Conservation (phyloP, 495 filamentous ascomycete genomes). For the Lentithecium fluviatile region DNA sequence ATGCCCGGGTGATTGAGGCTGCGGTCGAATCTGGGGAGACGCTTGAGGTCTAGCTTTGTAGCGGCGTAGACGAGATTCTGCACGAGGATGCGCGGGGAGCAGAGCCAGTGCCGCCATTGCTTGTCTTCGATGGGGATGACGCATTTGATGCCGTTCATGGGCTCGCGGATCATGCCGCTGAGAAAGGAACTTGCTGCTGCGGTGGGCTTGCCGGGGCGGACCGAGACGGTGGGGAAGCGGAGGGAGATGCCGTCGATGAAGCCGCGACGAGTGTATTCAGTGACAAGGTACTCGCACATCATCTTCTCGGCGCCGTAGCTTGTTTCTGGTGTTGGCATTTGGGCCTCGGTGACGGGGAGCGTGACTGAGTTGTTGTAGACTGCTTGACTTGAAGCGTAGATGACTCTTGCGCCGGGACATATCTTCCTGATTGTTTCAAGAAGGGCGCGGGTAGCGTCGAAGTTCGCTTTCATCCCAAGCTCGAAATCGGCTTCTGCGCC, state of each 20-base stretch:
- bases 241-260: conserved; percentile 65
- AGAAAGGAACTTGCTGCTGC: conserved; percentile 74
- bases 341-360: conserved; percentile 52
- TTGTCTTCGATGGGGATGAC: conserved; percentile 59
- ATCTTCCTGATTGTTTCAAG: conserved; percentile 59
- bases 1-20: conserved; percentile 72
- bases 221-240: conserved; percentile 72
- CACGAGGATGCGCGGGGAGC: conserved; percentile 64
- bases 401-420: conserved; percentile 61
- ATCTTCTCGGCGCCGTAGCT: conserved; percentile 81
- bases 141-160: conserved; percentile 62
- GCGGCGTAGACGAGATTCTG: conserved; percentile 67
- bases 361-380: conserved; percentile 59
- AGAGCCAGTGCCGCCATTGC: conserved; percentile 60
- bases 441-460: conserved; percentile 66
- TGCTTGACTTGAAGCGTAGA: conserved; percentile 60
- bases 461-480: conserved; percentile 65
- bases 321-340: conserved; percentile 63
- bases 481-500: conserved; percentile 75
- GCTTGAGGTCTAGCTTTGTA: conserved; percentile 34
- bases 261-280: conserved; percentile 71
- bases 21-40: conserved; percentile 48
- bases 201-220: conserved; percentile 71
- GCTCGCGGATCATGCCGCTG: conserved; percentile 70
- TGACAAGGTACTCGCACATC: conserved; percentile 69